Percentiles rank a stretch among this genome's conserved stretches.
Conservation (phyloP, 371 early-diverging fungal genomes). For the Smittium culicis region DNA sequence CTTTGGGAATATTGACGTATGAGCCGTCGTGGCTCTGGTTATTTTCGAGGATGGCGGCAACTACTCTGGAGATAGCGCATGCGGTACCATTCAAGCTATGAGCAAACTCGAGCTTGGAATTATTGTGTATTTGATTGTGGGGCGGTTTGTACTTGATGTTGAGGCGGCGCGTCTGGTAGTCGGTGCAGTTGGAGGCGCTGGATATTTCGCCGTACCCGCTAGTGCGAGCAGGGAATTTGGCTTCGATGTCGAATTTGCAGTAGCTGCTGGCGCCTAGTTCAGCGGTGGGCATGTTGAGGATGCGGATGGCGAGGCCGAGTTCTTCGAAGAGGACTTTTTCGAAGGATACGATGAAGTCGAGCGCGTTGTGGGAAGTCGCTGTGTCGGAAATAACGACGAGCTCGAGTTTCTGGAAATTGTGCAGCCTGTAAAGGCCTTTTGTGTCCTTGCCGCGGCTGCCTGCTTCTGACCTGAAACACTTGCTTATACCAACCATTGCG, state of each 20-base stretch:
- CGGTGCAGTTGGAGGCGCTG: conserved; percentile 77
- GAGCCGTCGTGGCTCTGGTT: conserved; percentile 53
- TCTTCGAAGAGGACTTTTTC: conserved; percentile 29
- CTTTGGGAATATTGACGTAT: conserved; percentile 50
- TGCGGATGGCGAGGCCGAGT: conserved; percentile 56
- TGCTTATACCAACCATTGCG: conserved; percentile 60
- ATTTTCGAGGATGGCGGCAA: conserved; percentile 75
- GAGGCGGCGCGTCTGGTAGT: conserved; percentile 64
- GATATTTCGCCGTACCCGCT: conserved; percentile 87
- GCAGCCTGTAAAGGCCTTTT: conserved; percentile 80
- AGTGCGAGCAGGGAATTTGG: conserved; percentile 83
- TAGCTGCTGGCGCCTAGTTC: conserved; percentile 87
- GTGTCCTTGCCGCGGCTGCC: conserved; percentile 67
- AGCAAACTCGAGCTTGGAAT: conserved; percentile 37
- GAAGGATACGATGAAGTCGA: background rate
- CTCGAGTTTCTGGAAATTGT: conserved; percentile 90
- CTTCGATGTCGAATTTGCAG: conserved; percentile 86
- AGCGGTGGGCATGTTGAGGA: conserved; percentile 82
- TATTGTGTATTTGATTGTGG: conserved; percentile 13
- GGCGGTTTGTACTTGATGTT: conserved; percentile 45
- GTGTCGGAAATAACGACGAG: conserved; percentile 65
- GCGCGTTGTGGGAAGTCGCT: background rate
- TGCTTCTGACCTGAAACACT: conserved; percentile 82
- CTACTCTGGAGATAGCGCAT: conserved; percentile 78
- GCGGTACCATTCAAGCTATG: conserved; percentile 92